Base-by-base conservation (phyloP, 2,329 filamentous ascomycete species). In the Thielaviopsis musarum region DNA sequence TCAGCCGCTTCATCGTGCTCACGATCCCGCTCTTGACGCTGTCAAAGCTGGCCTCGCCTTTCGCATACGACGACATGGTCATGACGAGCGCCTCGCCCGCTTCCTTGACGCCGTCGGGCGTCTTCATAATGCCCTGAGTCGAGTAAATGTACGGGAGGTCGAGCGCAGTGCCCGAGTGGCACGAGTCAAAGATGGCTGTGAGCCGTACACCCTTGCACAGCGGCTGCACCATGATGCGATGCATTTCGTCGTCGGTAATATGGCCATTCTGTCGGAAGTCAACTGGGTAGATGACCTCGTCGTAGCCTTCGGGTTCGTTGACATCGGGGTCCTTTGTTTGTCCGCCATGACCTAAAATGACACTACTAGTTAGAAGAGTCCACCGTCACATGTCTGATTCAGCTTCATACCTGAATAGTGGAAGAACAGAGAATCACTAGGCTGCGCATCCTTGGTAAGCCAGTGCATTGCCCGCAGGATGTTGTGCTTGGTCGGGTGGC, bases 381-480 rank as follows among this genome's bases (percentile, higher is more conserved):
- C 15, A 15, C 26, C 48, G 21, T 22, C 17, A 12, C 34, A 28
- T 15, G 34, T 13, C 24, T 38, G 24, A 19, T n/a, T 22, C 48
- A 26, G 24, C 24, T 26, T 69, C 80, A 65, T 72, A 90, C 87
- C 90, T 48, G 91, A 95, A 70, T 95, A 97, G 73, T 97, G 91
- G 75, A 97, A 96, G 74, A 97, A 97, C 6, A 97, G 78, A 4
- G 91, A 95, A 69, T 97, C 91, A 69, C 96, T 95, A 0, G 90
- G 87, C 61, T 81, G 81, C 4, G 91, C 91, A 68, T 95, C 91
- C 73, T 95, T 95, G 61, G 96, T 89, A 21, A 97, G 75, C 91
- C 91, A 97, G 70, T 96, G 91, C 91, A 97, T 97, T 30, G 91
- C 91, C 58, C 91, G 82, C 45, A 97, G 72, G 59, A 97, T 95